These are phyloP conservation scores for Candida vartiovaarae DNA, from an alignment of 805 yeast genomes.

Conservation along the genomic window DNA sequence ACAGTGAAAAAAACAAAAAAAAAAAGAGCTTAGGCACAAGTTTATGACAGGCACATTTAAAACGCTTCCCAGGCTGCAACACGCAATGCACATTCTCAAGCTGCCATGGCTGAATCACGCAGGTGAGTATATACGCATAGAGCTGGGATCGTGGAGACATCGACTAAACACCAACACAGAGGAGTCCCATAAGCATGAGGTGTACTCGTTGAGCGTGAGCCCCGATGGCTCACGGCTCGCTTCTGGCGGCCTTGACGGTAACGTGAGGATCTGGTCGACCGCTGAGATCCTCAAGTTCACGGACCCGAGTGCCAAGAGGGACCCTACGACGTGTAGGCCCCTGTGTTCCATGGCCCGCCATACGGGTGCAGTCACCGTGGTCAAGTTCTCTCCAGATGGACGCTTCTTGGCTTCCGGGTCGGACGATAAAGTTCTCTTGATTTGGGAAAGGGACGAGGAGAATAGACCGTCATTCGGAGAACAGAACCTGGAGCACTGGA, in stretches of 20 bases:
- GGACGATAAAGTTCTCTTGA: constrained; percentile 83
- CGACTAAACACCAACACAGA: constrained; percentile 32
- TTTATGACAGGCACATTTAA: too few relatives aligned
- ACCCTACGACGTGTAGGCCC: constrained; percentile 39
- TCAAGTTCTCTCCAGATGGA: constrained; percentile 89
- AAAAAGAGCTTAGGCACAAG: too few relatives aligned
- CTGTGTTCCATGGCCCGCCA: constrained; percentile 90
- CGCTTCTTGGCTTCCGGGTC: constrained; percentile 90
- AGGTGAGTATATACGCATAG: constrained; percentile 27
- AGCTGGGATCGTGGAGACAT: constrained; percentile 1
- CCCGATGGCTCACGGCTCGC: constrained; percentile 83
- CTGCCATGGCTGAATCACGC: constrained; percentile 67
- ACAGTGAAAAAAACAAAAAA: too few relatives aligned
- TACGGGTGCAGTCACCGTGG: constrained; percentile 94
- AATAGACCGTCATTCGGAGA: constrained; percentile 56
- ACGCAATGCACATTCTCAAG: constrained; percentile 52
- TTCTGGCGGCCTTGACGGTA: constrained; percentile 92
- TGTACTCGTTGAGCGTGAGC: constrained; percentile 75
- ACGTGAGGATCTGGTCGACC: constrained; percentile 82
- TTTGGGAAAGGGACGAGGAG: constrained; percentile 89
- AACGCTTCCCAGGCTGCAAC: too few relatives aligned
- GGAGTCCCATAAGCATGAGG: constrained; percentile 74
- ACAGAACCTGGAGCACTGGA: constrained; percentile 87
- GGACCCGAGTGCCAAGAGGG: constrained; percentile 20
- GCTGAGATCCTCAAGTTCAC: constrained; percentile 40